Evolutionary conservation across 495 filamentous ascomycete genomes (phyloP).

Genomic region (Podospora appendiculata): DNA sequence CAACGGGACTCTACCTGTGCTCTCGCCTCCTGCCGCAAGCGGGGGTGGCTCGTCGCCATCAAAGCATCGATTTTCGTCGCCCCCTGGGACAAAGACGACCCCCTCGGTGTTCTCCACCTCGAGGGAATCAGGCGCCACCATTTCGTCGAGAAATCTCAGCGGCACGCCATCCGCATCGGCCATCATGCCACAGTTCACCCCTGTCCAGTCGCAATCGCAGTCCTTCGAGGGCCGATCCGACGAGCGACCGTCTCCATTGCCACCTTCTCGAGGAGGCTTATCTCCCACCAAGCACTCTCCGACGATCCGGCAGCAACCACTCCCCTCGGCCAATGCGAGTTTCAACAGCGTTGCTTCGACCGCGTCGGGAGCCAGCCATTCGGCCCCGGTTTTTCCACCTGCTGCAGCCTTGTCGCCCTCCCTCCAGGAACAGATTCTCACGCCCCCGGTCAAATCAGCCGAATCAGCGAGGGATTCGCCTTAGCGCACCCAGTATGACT

Average conservation of each 20-base stretch:
- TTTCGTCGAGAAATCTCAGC: constrained; percentile 4
- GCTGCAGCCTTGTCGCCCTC: constrained; percentile 44
- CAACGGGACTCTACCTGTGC: constrained; percentile 11
- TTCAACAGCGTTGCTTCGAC: constrained; percentile 12
- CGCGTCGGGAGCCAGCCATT: constrained; percentile 14
- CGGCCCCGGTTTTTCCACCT: constrained; percentile 42
- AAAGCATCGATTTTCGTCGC: constrained; percentile 22
- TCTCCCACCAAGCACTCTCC: constrained; percentile 71
- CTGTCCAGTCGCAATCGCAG: constrained; percentile 8
- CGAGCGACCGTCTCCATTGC: constrained; percentile 32
- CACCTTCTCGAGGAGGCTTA: constrained; percentile 53
- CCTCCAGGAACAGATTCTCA: constrained; percentile 40
- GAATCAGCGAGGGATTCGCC: constrained; percentile 22
- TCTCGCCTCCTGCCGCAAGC: constrained; percentile 15
- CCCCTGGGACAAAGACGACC: constrained; percentile 25
- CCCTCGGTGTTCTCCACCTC: constrained; percentile 5
- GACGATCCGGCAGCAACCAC: constrained; percentile 20
- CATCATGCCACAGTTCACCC: constrained; percentile 17
- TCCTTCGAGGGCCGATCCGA: constrained; percentile 8
- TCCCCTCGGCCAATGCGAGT: constrained; percentile 5
- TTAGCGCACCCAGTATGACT: constrained; percentile 10
- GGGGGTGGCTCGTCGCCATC: constrained; percentile 20
- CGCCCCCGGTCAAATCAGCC: constrained; percentile 39
- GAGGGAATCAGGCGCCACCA: constrained; percentile 5
- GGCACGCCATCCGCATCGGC: constrained; percentile 11